These are phyloP conservation scores for Lophiotrema nucula DNA, from an alignment of 495 filamentous ascomycete species.

Conservation along the genomic window DNA sequence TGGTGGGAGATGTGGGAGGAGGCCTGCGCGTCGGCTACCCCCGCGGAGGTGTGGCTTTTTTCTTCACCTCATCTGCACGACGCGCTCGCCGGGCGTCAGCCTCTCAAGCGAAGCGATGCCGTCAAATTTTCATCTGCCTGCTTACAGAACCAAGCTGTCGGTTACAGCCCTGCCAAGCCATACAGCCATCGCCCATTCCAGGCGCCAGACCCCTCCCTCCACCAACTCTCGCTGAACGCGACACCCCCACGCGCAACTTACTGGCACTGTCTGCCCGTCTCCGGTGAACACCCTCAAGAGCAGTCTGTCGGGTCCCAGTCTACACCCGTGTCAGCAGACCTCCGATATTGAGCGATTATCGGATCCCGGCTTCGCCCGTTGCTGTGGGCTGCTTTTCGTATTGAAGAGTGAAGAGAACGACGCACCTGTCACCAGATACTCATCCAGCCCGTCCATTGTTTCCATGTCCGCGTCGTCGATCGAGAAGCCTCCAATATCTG, in stretches of 20 bases:
- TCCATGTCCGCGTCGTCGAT: constrained; percentile 63
- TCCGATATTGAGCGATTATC: background rate
- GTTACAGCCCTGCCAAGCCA: constrained; percentile 24
- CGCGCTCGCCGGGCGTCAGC: background rate
- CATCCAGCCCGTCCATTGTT: constrained; percentile 63
- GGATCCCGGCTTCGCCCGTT: background rate
- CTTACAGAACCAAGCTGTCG: background rate
- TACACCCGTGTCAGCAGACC: constrained; percentile 11
- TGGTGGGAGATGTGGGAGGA: constrained; percentile 1
- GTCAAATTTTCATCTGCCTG: constrained; percentile 5
- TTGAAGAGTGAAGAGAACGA: background rate
- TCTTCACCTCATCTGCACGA: background rate
- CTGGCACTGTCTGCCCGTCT: background rate
- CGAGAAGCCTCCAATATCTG: constrained; percentile 63
- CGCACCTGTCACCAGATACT: constrained; percentile 63
- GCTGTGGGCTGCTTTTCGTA: background rate
- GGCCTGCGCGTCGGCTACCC: background rate
- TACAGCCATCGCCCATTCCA: constrained; percentile 11
- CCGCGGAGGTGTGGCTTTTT: constrained; percentile 26
- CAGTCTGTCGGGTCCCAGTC: constrained; percentile 40
- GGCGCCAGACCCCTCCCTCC: constrained; percentile 1
- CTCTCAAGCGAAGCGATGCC: background rate
- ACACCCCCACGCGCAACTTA: constrained; percentile 16
- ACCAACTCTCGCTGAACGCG: background rate
- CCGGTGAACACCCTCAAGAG: constrained; percentile 17